Base-by-base conservation (phyloP, 1,284 basidiomycete species). In the Phylloboletellus chloephorus region DNA sequence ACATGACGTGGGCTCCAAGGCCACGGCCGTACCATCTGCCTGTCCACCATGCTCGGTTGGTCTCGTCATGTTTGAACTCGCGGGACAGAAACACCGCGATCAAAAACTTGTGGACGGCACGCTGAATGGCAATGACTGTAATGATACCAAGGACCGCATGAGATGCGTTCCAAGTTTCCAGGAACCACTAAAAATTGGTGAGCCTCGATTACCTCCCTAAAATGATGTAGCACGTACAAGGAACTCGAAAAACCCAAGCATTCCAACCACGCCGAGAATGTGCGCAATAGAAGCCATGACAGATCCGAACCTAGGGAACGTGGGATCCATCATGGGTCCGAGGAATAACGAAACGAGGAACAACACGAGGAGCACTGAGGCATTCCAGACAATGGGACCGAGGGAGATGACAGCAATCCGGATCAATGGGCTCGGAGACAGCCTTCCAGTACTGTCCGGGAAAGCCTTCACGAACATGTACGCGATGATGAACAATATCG, bases 41-140 rank as follows among this genome's bases (percentile, higher is more conserved):
- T 29, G 91, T 94, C 93, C 93, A 97, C 92, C 92, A 97, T 7
- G 92, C 92, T 23, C 91, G 76, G 68, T 96, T 97, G 15, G 90
- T 93, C 70, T 96, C 92, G 61, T 97, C 93, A 58, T 95, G 90
- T 69, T 96, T 96, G 77, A 95, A 94, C 67, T 97, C 93, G 51
- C 93, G 83, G 23, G 90, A 88, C 30, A 97, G 71, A 77, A 94
- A 90, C 41, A 94, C 82, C 1, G 92, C 73, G 54, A 97, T 96
- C 49, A 95, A 70, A 44, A 92, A 74, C 71, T 97, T 97, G 77
- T 92, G 85, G 51, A 96, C 68, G 19, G 87, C 87, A 44, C 93
- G 81, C 64, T 97, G 91, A 40, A 96, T 88, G 43, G 80, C 76
- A 48, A 94, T 87, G 44, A 90, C 81, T 5, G 89, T 75, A 53